Conservation (phyloP, 2,329 filamentous ascomycete species). For the Aspergillus calidoustus region DNA sequence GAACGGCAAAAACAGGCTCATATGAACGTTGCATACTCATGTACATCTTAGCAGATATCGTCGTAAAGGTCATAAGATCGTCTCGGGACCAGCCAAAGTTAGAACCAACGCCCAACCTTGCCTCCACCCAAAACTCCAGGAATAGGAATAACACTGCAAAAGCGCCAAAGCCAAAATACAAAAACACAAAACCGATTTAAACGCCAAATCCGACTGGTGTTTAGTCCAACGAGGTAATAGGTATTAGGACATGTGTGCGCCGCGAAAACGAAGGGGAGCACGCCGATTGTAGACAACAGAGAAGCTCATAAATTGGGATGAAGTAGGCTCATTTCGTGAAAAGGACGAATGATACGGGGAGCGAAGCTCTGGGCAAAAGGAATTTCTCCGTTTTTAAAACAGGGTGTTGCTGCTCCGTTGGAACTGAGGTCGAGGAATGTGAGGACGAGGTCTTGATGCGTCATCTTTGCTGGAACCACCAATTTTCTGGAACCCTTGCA, state of each 20-base stretch:
- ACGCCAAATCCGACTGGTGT: constrained; percentile 7
- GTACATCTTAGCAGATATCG: constrained; percentile 44
- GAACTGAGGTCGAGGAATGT: constrained; percentile 37
- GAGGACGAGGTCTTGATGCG: constrained; percentile 32
- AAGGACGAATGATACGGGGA: neutral
- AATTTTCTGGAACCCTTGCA: constrained; percentile 55
- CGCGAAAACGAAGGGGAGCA: neutral
- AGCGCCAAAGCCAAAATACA: constrained; percentile 20
- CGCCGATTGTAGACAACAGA: neutral
- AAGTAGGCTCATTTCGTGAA: neutral
- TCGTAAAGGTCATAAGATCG: constrained; percentile 44
- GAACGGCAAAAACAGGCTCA: constrained; percentile 32
- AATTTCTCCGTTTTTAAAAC: constrained; percentile 31
- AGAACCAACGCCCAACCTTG: constrained; percentile 31
- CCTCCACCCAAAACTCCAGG: constrained; percentile 34
- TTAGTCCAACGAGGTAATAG: constrained; percentile 1
- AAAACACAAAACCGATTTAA: constrained; percentile 11
- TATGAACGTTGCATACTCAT: constrained; percentile 43
- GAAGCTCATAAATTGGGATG: neutral
- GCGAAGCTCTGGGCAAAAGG: neutral
- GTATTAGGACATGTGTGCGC: constrained; percentile 7
- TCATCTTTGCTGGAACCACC: constrained; percentile 45
- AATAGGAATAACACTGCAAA: constrained; percentile 25
- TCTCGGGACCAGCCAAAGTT: constrained; percentile 33
- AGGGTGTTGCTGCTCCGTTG: constrained; percentile 40